Evolutionary conservation across 139 green algal species (phyloP).

Genomic region (Astrephomene gubernaculifera): DNA sequence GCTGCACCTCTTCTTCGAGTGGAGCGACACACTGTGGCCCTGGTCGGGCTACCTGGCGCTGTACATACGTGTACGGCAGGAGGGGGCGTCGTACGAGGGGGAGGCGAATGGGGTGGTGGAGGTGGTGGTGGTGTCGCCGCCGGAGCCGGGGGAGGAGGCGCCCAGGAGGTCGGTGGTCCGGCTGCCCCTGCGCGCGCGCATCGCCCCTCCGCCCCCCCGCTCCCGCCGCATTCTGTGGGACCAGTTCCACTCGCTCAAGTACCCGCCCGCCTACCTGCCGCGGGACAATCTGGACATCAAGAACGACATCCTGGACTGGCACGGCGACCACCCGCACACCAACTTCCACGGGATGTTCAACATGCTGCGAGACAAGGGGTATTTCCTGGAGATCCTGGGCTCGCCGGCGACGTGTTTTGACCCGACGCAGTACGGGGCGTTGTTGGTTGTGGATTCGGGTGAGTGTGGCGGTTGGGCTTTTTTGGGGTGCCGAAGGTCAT

Average conservation of each 20-base stretch:
- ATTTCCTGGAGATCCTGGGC: slow-evolving; percentile 80
- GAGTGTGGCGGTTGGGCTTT: background rate
- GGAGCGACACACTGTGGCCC: slow-evolving; percentile 90
- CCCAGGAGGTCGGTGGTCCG: slow-evolving; percentile 58
- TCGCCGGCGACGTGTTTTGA: slow-evolving; percentile 96
- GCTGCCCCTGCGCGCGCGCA: slow-evolving; percentile 72
- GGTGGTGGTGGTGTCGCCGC: slow-evolving; percentile 84
- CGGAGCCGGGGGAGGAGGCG: slow-evolving; percentile 47
- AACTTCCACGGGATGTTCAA: slow-evolving; percentile 96
- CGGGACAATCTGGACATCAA: slow-evolving; percentile 85
- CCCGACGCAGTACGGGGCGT: slow-evolving; percentile 83
- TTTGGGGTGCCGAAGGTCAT: background rate
- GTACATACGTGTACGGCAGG: slow-evolving; percentile 81
- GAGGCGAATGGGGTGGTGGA: slow-evolving; percentile 61
- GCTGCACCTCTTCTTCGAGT: slow-evolving; percentile 91
- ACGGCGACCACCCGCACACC: slow-evolving; percentile 97
- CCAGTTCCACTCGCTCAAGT: slow-evolving; percentile 95
- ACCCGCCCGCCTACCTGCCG: slow-evolving; percentile 96
- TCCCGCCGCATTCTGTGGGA: slow-evolving; percentile 94
- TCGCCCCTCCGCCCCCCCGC: slow-evolving; percentile 81
- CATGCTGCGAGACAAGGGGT: slow-evolving; percentile 65
- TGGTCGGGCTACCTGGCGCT: slow-evolving; percentile 95
- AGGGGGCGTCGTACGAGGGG: slow-evolving; percentile 56
- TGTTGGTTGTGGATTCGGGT: slow-evolving; percentile 89
- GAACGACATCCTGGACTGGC: slow-evolving; percentile 98